phyloP scores from a whole-genome alignment of 2,329 filamentous ascomycete species.

The Macrophomina tecta region DNA sequence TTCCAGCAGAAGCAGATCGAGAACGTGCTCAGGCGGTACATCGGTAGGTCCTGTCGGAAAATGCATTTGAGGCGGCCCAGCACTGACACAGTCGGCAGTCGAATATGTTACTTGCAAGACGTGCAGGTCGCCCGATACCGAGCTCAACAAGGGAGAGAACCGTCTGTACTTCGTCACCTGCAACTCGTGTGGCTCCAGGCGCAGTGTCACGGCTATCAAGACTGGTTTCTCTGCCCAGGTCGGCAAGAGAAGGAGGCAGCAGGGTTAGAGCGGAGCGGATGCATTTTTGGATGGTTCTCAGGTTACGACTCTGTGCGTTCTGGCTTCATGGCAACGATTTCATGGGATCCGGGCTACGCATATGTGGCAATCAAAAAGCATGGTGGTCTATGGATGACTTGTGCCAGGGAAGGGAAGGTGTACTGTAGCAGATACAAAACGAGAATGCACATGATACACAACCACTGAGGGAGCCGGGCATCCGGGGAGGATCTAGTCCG shows the following conservation, averaged over 20 bases:
- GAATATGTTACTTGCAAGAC: slow-evolving; percentile 99
- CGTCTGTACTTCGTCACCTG: slow-evolving; percentile 98
- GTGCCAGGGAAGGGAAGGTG: slow-evolving; percentile 1
- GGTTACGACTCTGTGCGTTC: slow-evolving; percentile 8
- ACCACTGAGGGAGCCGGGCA: not conserved
- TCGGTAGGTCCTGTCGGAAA: slow-evolving; percentile 67
- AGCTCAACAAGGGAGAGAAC: slow-evolving; percentile 98
- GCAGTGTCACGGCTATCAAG: slow-evolving; percentile 97
- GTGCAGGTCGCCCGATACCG: slow-evolving; percentile 91
- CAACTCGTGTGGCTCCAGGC: slow-evolving; percentile 71
- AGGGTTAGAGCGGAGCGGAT: slow-evolving; percentile 63
- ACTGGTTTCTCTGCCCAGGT: slow-evolving; percentile 99
- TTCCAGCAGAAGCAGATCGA: slow-evolving; percentile 99
- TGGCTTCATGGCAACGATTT: slow-evolving; percentile 13
- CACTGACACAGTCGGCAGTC: slow-evolving; percentile 56
- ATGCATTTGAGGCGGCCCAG: not conserved
- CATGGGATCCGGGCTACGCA: slow-evolving; percentile 9
- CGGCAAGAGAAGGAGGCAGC: slow-evolving; percentile 96
- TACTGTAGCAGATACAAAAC: slow-evolving; percentile 22
- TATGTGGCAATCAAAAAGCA: slow-evolving; percentile 23
- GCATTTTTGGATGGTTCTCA: not conserved
- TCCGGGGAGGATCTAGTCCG: not conserved
- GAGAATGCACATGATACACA: slow-evolving; percentile 16
- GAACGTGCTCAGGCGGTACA: slow-evolving; percentile 94
- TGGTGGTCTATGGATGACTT: slow-evolving; percentile 6